These are phyloP conservation scores for Cicer yamashitae DNA, from an alignment of 306 rosid species.

Conservation along the genomic window DNA sequence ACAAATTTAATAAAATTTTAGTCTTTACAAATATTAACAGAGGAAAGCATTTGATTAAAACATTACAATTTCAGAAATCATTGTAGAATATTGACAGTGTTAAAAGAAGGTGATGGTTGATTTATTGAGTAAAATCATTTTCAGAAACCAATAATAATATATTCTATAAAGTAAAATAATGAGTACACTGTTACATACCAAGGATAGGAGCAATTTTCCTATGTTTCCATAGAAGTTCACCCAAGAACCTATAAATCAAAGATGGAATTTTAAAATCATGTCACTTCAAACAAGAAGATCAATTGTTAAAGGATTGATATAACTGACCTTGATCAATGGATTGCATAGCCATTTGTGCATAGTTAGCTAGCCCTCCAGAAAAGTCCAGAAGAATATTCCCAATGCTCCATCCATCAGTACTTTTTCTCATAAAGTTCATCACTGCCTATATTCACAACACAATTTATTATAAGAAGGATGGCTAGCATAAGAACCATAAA, in stretches of 20 bases:
- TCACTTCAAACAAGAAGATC: conserved; percentile 8
- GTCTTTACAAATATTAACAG: too few species aligned
- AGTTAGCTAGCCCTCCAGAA: conserved; percentile 75
- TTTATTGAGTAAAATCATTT: neutral
- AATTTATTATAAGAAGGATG: neutral
- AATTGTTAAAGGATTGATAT: conserved; percentile 1
- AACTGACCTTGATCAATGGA: conserved; percentile 84
- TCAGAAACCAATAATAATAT: neutral
- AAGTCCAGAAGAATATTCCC: conserved; percentile 80
- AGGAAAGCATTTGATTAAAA: too few species aligned
- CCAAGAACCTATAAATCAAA: conserved; percentile 75
- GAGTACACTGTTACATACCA: conserved; percentile 57
- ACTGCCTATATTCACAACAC: conserved; percentile 55
- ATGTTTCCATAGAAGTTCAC: conserved; percentile 85
- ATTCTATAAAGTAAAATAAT: neutral
- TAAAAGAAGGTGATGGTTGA: neutral
- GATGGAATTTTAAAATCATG: conserved; percentile 27
- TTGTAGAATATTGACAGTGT: neutral
- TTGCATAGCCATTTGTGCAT: conserved; percentile 79
- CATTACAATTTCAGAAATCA: too few species aligned
- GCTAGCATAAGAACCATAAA: neutral
- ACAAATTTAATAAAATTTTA: too few species aligned
- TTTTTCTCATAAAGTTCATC: conserved; percentile 80
- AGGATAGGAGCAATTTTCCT: conserved; percentile 76
- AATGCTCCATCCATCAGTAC: conserved; percentile 92